Evolutionary conservation across 2,329 filamentous ascomycete genomes (phyloP).

Genomic region (Calonectria crousiana): DNA sequence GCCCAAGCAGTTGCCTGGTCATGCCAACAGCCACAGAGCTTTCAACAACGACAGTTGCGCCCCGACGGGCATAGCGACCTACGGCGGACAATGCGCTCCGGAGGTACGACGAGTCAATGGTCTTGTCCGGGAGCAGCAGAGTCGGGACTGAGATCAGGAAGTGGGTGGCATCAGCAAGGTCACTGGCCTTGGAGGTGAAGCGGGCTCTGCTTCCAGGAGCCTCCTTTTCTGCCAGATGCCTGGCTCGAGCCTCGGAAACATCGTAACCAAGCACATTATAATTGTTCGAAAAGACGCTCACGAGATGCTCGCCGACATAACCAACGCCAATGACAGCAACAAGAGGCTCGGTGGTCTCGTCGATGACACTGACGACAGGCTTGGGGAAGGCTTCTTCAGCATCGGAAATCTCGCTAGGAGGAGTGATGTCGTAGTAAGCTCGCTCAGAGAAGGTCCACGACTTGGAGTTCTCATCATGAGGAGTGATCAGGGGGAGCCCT

Average conservation of each 20-base stretch:
- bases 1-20: constrained; percentile 62
- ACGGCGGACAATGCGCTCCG: constrained; percentile 58
- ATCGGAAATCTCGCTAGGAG: constrained; percentile 48
- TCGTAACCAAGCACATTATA: constrained; percentile 63
- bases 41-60: constrained; percentile 64
- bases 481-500: constrained; percentile 38
- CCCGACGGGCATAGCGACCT: constrained; percentile 54
- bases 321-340: constrained; percentile 65
- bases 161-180: constrained; percentile 59
- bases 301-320: constrained; percentile 64
- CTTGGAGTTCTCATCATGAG: constrained; percentile 33
- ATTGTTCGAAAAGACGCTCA: constrained; percentile 55
- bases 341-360: constrained; percentile 43
- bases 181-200: constrained; percentile 53
- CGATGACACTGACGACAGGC: constrained; percentile 21
- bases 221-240: constrained; percentile 48
- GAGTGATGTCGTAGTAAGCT: constrained; percentile 51
- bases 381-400: constrained; percentile 32
- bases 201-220: constrained; percentile 43
- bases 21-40: constrained; percentile 67
- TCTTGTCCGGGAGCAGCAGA: constrained; percentile 58
- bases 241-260: constrained; percentile 55
- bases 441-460: constrained; percentile 39
- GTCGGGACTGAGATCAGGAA: constrained; percentile 68
- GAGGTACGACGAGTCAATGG: constrained; percentile 61